A percentile compares a stretch with the other conserved stretches of the same genome.
These are phyloP conservation scores for Crithidia fasciculata DNA, from an alignment of 208 protist species.

Conservation along the genomic window DNA sequence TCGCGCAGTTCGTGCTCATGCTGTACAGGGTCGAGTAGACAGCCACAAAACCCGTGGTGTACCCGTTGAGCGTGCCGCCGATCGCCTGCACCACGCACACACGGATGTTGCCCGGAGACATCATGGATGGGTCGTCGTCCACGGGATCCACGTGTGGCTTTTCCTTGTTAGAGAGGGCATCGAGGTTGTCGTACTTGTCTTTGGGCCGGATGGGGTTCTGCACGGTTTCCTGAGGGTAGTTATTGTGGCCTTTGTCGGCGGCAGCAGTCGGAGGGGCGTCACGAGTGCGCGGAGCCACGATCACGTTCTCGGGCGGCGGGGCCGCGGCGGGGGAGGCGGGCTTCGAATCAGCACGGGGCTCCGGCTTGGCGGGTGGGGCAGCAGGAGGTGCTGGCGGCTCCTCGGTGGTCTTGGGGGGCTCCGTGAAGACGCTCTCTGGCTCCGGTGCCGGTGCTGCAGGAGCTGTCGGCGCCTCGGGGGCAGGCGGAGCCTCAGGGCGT, in stretches of 20 bases:
- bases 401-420: neutral
- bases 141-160: neutral
- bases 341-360: neutral
- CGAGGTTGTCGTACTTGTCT: neutral
- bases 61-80: slow-evolving; percentile 67
- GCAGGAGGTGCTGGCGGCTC: neutral
- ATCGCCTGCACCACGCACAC: slow-evolving; percentile 55
- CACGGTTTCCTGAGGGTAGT: neutral
- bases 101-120: slow-evolving; percentile 51
- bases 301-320: neutral
- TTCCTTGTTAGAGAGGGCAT: neutral
- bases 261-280: neutral
- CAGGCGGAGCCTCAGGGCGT: neutral
- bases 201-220: neutral
- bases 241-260: neutral
- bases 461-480: neutral
- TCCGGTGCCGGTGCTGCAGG: neutral
- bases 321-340: neutral
- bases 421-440: neutral
- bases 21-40: slow-evolving; percentile 71
- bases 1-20: slow-evolving; percentile 62
- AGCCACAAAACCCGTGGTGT: slow-evolving; percentile 77
- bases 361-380: neutral
- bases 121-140: slow-evolving; percentile 29
- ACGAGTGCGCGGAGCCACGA: neutral